Base-by-base conservation (phyloP, 108 stramenopile genomes). In the Chaetoceros muelleri region DNA sequence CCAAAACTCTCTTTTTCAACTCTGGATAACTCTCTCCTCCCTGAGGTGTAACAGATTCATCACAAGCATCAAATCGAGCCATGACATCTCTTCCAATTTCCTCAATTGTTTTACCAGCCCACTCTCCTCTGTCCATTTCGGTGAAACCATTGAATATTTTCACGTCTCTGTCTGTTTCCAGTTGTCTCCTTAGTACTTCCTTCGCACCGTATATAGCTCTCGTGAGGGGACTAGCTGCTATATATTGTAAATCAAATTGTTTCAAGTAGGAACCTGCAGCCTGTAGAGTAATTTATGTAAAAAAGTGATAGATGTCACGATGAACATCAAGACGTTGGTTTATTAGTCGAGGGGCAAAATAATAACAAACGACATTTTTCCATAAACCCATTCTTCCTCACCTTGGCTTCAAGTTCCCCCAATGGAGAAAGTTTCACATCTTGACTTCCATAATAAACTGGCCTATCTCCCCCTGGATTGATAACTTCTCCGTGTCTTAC, bases 401-500 rank as follows among this genome's bases (percentile, higher is more conserved):
- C 34, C 28, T 62, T 74, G 24, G 91, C 91, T 61, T 93, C 91
- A 24, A 58, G 34, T 63, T 93, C 79, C 13, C 91, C 91, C 31
- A 93, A 67, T 21, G 74, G 77, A n/a, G 81, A 82, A 17, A 93
- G 77, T 1, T 81, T 47, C 16, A 93, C 92, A 57, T 93, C 92
- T 78, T 87, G 66, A 30, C 84, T 69, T 8, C 92, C 92, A 48
- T 93, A 93, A 48, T 74, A 86, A 3, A 93, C 92, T 26, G 87
- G 65, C n/a, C 84, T 74, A 58, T 81, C 81, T 26, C 81, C 87
- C 47, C 92, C 83, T 48, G 92, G 92, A 62, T 88, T 88, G 58
- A 90, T 84, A 18, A 93, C 92, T 75, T 93, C 92, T 0, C 92
- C 92, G 53, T 93, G 92, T 40, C 92, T 64, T 26, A 93, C 82